Base-by-base conservation (phyloP, 768 basidiomycete genomes). In the Lyophyllum decastes region DNA sequence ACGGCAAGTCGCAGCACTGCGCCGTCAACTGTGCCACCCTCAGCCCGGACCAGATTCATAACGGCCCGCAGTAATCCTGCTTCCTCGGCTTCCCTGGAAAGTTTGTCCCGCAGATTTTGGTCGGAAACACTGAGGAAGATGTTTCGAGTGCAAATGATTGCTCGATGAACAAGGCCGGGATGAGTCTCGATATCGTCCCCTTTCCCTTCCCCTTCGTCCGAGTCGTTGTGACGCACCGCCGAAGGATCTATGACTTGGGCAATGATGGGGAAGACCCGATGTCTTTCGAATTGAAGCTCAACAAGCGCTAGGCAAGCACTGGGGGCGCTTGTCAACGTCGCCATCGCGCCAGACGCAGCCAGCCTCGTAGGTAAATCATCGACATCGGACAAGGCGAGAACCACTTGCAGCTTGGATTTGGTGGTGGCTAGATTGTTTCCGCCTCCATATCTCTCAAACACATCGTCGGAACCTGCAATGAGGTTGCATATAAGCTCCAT, bases 401-500 rank as follows among this genome's bases (percentile, higher is more conserved):
- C 72, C 35, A 98, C 76, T 58, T 93, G 90, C 1, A 98, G 74
- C 70, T 88, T 89, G 17, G 89, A 86, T 66, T 78, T 83, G 0
- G 79, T 73, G 41, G 45, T 26, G 12, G 33, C 57, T 30, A 70
- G 62, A 6, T 72, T 66, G 19, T 72, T 73, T 30, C 60, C 72
- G 24, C 84, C 85, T 10, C 82, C 84, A 68, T 90, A 96, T 62
- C 82, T 81, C 59, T 85, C 82, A 69, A 94, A 96, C 5, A 89
- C 84, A 4, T 78, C 77, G 45, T 94, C 90, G 16, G 88, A 87
- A 7, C 89, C 90, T 1, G 79, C 82, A 38, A 95, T 81, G 14
- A 99, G 81, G 73, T 99, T 99, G 79, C 95, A 98, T 3, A 94
- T 75, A 26, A 98, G 82, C 73, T 99, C 94, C 53, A 87, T 88